Conservation (phyloP, 257 asterid genomes). For the Coffea canephora region DNA sequence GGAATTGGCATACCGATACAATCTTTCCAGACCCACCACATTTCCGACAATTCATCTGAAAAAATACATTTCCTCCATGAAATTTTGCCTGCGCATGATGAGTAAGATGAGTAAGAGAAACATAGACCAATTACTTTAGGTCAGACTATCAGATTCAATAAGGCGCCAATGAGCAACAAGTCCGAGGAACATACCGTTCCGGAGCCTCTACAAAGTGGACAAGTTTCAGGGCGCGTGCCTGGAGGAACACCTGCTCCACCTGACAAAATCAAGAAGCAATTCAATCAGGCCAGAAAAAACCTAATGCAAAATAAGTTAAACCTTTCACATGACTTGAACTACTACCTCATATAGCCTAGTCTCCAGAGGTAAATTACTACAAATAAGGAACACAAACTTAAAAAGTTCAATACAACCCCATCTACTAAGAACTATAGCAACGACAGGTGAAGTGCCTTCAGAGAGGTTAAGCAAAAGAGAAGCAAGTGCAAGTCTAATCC, state of each 20-base stretch:
- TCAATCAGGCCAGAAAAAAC: neutral
- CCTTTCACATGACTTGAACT: neutral
- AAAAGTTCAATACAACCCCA: neutral
- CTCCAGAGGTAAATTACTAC: neutral
- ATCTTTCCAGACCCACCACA: slow-evolving; percentile 82
- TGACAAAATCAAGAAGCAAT: slow-evolving; percentile 28
- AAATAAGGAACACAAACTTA: neutral
- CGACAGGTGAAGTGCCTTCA: neutral
- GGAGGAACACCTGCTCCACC: slow-evolving; percentile 99
- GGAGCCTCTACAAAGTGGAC: slow-evolving; percentile 86
- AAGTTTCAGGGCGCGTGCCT: slow-evolving; percentile 91
- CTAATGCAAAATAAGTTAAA: neutral
- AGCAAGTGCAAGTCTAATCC: neutral
- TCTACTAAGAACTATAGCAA: neutral
- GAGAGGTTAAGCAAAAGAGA: neutral
- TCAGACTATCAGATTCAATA: slow-evolving; percentile 2
- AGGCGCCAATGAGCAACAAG: slow-evolving; percentile 8
- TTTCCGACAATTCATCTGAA: slow-evolving; percentile 61
- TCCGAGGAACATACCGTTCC: slow-evolving; percentile 61
- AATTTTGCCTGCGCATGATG: slow-evolving; percentile 39
- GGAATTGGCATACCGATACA: slow-evolving; percentile 58
- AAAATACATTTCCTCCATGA: slow-evolving; percentile 52
- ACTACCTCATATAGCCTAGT: neutral
- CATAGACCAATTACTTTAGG: neutral
- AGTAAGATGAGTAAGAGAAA: neutral